phyloP scores from a whole-genome alignment of 305 asterid species.

The Plantago coronopus region DNA sequence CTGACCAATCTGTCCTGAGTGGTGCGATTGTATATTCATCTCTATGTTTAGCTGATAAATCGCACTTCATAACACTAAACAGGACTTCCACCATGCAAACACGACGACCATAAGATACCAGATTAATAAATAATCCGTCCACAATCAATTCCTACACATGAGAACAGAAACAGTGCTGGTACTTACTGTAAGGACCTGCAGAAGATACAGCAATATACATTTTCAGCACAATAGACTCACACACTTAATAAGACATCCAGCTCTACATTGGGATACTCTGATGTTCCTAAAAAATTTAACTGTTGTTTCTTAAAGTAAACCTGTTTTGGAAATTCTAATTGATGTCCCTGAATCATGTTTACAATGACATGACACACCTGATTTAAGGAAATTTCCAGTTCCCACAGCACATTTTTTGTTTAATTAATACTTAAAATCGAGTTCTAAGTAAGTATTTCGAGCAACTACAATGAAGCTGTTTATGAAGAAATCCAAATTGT shows the following conservation, averaged over 20 bases:
- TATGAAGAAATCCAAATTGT: no score
- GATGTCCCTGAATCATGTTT: neutral
- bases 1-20: conserved; percentile 74
- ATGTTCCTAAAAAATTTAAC: neutral
- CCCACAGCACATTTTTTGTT: neutral
- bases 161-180: conserved; percentile 13
- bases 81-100: conserved; percentile 20
- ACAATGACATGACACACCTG: neutral
- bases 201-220: conserved; percentile 16
- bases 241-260: conserved; percentile 6
- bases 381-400: neutral
- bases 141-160: conserved; percentile 16
- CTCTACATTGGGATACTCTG: neutral
- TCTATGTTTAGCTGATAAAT: conserved; percentile 25
- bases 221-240: conserved; percentile 13
- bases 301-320: neutral
- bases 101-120: conserved; percentile 23
- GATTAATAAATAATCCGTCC: conserved; percentile 14
- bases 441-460: no score
- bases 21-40: conserved; percentile 78
- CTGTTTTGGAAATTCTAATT: neutral
- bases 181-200: conserved; percentile 31
- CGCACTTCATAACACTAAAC: conserved; percentile 25
- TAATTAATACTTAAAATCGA: neutral
- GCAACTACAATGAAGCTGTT: no score